Conservation (phyloP, 345 rosid species). For the Lepidium africanum region DNA sequence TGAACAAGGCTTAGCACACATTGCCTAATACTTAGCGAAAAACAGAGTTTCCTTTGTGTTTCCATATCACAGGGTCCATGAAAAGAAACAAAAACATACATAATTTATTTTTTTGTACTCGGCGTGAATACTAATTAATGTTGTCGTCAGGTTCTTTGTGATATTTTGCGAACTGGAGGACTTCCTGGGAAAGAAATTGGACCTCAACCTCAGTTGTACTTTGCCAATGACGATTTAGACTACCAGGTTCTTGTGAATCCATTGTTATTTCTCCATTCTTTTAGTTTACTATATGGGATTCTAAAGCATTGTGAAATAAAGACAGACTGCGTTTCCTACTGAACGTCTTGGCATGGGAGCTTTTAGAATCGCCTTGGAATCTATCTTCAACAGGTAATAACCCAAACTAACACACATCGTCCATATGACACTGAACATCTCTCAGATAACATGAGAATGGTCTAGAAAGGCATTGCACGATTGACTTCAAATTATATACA, state of each 20-base stretch:
- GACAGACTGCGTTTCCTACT: constrained; percentile 72
- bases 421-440: not conserved
- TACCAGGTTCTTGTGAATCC: constrained; percentile 49
- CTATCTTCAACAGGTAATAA: constrained; percentile 67
- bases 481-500: not conserved
- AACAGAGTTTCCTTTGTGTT: not conserved
- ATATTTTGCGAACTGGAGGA: constrained; percentile 80
- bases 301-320: constrained; percentile 37
- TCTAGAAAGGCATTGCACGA: not conserved
- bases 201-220: constrained; percentile 56
- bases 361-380: constrained; percentile 80
- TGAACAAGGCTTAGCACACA: not conserved
- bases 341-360: constrained; percentile 93
- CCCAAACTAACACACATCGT: not conserved
- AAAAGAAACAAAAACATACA: not conserved
- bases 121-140: not conserved
- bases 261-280: not conserved
- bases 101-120: not conserved
- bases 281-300: not conserved
- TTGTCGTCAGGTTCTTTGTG: constrained; percentile 67
- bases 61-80: not conserved
- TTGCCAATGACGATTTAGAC: constrained; percentile 81
- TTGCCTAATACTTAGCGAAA: not conserved
- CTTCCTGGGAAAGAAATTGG: constrained; percentile 66
- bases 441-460: not conserved